Conservation (phyloP, 2,329 filamentous ascomycete genomes). For the Fusarium globosum region DNA sequence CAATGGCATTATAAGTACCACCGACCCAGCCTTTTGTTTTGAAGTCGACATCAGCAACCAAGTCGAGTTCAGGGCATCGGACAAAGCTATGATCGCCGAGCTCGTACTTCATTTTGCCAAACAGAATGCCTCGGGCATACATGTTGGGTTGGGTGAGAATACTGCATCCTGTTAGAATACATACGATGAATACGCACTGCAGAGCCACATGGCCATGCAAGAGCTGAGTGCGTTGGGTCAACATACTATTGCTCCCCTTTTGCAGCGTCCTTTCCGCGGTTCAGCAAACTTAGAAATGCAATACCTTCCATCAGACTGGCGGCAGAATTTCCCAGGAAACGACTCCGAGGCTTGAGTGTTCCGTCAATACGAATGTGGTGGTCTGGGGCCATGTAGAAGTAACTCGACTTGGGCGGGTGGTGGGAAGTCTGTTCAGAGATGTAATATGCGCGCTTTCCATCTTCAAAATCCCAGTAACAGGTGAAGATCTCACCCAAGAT, state of each 20-base stretch:
- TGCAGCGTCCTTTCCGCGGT: conserved; percentile 73
- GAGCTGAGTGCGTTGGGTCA: not conserved
- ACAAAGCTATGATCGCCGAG: conserved; percentile 96
- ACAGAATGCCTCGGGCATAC: conserved; percentile 96
- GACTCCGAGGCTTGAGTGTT: conserved; percentile 92
- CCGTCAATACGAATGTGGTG: conserved; percentile 96
- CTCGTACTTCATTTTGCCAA: conserved; percentile 99
- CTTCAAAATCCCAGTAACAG: conserved; percentile 93
- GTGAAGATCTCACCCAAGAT: conserved; percentile 95
- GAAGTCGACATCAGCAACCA: conserved; percentile 94
- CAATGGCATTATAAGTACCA: conserved; percentile 96
- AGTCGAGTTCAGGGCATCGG: conserved; percentile 85
- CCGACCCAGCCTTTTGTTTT: conserved; percentile 98
- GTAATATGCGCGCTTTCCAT: conserved; percentile 90
- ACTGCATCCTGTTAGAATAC: conserved; percentile 57
- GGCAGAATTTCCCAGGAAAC: conserved; percentile 95
- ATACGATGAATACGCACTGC: not conserved
- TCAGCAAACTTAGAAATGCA: conserved; percentile 84
- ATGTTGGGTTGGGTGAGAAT: conserved; percentile 98
- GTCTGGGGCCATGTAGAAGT: conserved; percentile 97
- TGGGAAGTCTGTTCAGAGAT: conserved; percentile 98
- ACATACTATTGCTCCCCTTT: conserved; percentile 89
- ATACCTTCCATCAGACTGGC: conserved; percentile 99
- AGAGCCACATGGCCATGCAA: not conserved
- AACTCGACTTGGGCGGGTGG: conserved; percentile 97